These are phyloP conservation scores for Trebouxia sp. DNA, from an alignment of 139 green algal genomes.

Conservation along the genomic window DNA sequence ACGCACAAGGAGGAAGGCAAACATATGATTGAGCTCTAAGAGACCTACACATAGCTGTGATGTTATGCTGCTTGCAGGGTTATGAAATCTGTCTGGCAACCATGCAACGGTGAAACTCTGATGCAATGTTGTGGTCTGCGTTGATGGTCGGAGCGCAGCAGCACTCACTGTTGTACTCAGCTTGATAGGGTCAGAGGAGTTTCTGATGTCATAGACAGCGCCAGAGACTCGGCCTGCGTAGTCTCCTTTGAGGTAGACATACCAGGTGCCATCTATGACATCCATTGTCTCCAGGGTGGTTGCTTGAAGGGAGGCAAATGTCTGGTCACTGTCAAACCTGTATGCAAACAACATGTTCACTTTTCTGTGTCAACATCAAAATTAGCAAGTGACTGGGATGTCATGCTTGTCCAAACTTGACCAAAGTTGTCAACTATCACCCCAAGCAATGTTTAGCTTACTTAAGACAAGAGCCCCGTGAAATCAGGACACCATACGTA, in stretches of 20 bases:
- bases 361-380: no score
- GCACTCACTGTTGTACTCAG: slow-evolving; percentile 12
- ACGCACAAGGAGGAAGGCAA: no score
- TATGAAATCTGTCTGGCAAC: not conserved
- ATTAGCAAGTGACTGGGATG: slow-evolving; percentile 8
- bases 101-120: not conserved
- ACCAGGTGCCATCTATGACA: slow-evolving; percentile 68
- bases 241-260: slow-evolving; percentile 69
- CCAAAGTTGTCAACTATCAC: no score
- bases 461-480: no score
- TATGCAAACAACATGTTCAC: not conserved
- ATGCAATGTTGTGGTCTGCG: no score
- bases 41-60: not conserved
- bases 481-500: no score
- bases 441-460: no score
- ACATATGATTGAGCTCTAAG: not conserved
- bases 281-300: slow-evolving; percentile 58
- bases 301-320: slow-evolving; percentile 48
- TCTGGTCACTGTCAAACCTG: slow-evolving; percentile 59
- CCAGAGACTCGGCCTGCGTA: slow-evolving; percentile 67
- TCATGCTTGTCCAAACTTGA: no score
- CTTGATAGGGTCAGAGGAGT: slow-evolving; percentile 41
- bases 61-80: not conserved
- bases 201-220: slow-evolving; percentile 58
- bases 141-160: not conserved